These are phyloP conservation scores for Alternaria postmessia DNA, from an alignment of 2,329 filamentous ascomycete genomes.

Conservation along the genomic window DNA sequence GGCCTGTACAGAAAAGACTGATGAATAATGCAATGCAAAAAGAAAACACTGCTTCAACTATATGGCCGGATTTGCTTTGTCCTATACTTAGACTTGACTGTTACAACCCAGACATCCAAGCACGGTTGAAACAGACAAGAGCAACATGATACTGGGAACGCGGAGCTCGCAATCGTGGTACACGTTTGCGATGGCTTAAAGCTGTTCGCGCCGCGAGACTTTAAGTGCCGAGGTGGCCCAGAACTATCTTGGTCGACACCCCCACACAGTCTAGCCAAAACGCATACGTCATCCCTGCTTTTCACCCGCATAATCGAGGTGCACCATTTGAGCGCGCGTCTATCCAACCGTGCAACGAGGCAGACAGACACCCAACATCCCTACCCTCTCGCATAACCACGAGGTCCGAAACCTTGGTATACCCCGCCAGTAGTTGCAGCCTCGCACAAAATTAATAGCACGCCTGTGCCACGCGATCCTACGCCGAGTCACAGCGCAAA, in stretches of 20 bases:
- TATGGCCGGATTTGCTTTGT: neutral
- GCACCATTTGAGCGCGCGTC: constrained; percentile 19
- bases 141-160: neutral
- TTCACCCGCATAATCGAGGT: constrained; percentile 11
- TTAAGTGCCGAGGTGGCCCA: neutral
- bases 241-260: constrained; percentile 2
- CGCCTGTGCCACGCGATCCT: constrained; percentile 6
- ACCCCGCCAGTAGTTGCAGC: neutral
- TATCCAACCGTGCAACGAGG: constrained; percentile 17
- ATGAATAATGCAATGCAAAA: neutral
- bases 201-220: neutral
- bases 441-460: constrained; percentile 4
- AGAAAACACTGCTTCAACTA: neutral
- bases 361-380: constrained; percentile 19
- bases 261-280: constrained; percentile 18
- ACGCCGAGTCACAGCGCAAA: constrained; percentile 1
- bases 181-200: neutral
- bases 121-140: constrained; percentile 1
- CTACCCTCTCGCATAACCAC: constrained; percentile 3
- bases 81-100: neutral
- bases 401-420: neutral
- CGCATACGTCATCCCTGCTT: constrained; percentile 29
- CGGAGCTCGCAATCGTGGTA: neutral
- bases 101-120: neutral
- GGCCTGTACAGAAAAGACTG: neutral